Base-by-base conservation (phyloP, 768 basidiomycete genomes). In the Amylocystis lapponica region DNA sequence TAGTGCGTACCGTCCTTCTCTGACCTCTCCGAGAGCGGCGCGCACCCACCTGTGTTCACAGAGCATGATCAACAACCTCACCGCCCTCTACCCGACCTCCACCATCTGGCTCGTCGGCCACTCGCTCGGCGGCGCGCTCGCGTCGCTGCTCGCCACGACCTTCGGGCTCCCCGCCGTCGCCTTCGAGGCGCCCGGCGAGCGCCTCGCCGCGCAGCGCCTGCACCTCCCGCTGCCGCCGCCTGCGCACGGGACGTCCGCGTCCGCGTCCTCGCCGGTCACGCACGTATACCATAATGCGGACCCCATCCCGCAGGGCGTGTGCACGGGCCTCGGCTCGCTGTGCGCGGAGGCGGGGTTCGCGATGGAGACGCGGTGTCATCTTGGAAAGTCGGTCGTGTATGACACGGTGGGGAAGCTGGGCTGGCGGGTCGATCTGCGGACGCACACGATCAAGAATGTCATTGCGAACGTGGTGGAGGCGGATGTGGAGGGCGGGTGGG, bases 341-440 rank as follows among this genome's bases (percentile, higher is more conserved):
- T 86, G 83, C 46, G 72, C 76, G 29, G 69, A 73, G 33, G 83
- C 70, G 10, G 83, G 83, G n/a, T 85, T 78, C 51, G 83, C 80
- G 26, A 59, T 80, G 27, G 79, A 80, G 58, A 74, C 72, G 25
- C 62, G 63, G 12, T 86, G 83, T 47, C 83, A 85, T 55, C 66
- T 79, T 2, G 83, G 83, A 22, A 67, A 68, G 59, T 68, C 69
- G 9, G 78, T 86, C 49, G 58, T 84, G 40, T 86, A 81, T 55
- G 83, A 86, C 57, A 80, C 82, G 12, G 77, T 85, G n/a, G 66
- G 62, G 17, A 70, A 70, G 59, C 63, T 78, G 12, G 74, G 76
- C 17, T 86, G 83, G 83, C 61, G 65, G 5, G 74, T 75, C 14
- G 74, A 79, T 35, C 62, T 84, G 39, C 59, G 72, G 39, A 76